phyloP scores from a whole-genome alignment of 1,284 basidiomycete genomes.

The Neolentinus lepideus region DNA sequence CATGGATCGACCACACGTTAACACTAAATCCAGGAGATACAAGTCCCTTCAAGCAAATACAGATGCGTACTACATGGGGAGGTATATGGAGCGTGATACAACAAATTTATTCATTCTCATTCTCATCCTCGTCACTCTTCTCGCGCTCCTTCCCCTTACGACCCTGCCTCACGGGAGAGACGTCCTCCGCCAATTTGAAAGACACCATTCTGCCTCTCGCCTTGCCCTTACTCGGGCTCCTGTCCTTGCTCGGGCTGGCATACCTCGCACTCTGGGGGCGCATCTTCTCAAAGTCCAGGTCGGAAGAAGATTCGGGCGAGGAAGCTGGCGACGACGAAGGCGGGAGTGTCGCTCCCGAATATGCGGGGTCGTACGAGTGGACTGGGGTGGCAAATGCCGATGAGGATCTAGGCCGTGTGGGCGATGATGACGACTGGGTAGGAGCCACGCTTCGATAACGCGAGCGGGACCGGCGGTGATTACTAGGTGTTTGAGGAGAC shows the following conservation, averaged over 20 bases:
- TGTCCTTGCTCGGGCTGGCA: no score
- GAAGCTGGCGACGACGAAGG: conserved; percentile 41
- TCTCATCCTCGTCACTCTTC: no score
- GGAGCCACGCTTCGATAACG: conserved; percentile 6
- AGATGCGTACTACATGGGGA: no score
- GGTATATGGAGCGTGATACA: no score
- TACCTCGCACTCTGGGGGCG: conserved; percentile 4
- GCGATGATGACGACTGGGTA: conserved; percentile 11
- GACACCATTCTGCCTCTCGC: conserved; percentile 23
- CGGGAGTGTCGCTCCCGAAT: conserved; percentile 36
- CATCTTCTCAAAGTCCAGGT: background rate
- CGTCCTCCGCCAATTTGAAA: conserved; percentile 25
- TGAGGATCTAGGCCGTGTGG: conserved; percentile 13
- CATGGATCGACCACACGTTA: no score
- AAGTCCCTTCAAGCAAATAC: no score
- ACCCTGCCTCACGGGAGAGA: no score
- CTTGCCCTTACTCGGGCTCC: conserved; percentile 11
- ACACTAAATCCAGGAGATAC: no score
- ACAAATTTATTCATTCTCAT: no score
- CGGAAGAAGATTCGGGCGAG: conserved; percentile 25
- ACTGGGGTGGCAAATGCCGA: conserved; percentile 29
- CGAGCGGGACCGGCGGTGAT: conserved; percentile 21
- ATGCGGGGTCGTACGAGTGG: conserved; percentile 30
- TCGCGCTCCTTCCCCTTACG: no score
- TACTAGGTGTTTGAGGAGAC: conserved; percentile 10